A percentile compares a stretch with the other conserved stretches of the same genome.
These are phyloP conservation scores for Teratosphaeria zuluensis DNA, from an alignment of 2,329 filamentous ascomycete species.

Conservation along the genomic window DNA sequence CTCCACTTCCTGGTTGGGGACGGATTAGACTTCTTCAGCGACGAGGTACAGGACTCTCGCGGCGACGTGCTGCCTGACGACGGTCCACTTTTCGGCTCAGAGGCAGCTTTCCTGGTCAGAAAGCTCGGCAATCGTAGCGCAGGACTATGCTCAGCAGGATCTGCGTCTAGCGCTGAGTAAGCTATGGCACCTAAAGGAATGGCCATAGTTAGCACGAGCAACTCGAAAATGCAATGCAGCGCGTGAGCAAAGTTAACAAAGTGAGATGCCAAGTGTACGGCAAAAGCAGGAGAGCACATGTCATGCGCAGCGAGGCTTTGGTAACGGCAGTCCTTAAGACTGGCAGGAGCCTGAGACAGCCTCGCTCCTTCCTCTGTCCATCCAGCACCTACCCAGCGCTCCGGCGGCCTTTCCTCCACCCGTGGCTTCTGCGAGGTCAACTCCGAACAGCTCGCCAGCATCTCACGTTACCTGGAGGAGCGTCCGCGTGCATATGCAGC, in stretches of 20 bases:
- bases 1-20: slow-evolving; percentile 6
- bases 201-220: slow-evolving; percentile 12
- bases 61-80: slow-evolving; percentile 1
- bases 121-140: background rate
- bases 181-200: slow-evolving; percentile 11
- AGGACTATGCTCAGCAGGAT: background rate
- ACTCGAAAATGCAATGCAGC: too few relatives aligned
- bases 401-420: background rate
- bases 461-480: background rate
- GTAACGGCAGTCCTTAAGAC: background rate
- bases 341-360: background rate
- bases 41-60: background rate
- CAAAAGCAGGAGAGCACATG: too few relatives aligned
- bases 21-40: slow-evolving; percentile 1
- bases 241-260: too few relatives aligned
- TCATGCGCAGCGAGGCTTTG: background rate
- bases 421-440: background rate
- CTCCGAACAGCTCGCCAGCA: background rate
- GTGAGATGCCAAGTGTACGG: too few relatives aligned
- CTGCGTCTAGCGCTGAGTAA: background rate
- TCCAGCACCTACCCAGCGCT: background rate
- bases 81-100: background rate
- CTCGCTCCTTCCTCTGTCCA: background rate
- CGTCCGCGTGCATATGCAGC: background rate
- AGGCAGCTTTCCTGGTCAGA: background rate